phyloP scores from a whole-genome alignment of 2,329 filamentous ascomycete genomes.

The Pseudogymnoascus sp. region DNA sequence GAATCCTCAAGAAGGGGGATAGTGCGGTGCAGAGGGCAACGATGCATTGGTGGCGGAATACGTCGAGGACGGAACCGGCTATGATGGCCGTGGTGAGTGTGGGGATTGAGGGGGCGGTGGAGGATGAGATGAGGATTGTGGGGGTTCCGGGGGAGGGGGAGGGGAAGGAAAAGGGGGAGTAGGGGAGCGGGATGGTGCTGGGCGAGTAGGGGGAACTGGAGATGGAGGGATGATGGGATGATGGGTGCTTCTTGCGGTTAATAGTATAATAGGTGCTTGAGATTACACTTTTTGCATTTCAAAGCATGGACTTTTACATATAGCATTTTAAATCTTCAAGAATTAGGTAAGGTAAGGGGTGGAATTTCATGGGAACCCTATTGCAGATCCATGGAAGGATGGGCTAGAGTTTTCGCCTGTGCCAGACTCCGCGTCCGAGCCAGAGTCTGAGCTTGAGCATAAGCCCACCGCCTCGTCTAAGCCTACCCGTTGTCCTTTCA shows the following conservation, averaged over 20 bases:
- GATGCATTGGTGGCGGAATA: conserved; percentile 38
- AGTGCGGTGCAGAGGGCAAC: conserved; percentile 35
- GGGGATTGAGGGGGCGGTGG: neutral
- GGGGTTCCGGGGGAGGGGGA: neutral
- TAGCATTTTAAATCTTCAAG: neutral
- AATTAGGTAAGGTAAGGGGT: neutral
- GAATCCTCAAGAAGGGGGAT: conserved; percentile 31
- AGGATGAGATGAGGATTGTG: neutral
- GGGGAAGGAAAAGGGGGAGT: neutral
- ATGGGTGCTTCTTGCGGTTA: neutral
- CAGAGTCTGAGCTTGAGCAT: too few species aligned
- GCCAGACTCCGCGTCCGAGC: too few species aligned
- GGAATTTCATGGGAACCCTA: neutral
- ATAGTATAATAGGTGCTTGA: neutral
- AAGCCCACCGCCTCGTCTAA: too few species aligned
- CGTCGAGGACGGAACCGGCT: conserved; percentile 21
- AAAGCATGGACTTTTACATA: neutral
- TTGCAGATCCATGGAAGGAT: too few species aligned
- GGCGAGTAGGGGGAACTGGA: too few species aligned
- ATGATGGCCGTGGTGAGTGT: conserved; percentile 12
- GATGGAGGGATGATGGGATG: too few species aligned
- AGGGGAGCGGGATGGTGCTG: too few species aligned
- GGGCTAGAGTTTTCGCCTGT: too few species aligned
- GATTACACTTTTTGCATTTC: neutral
- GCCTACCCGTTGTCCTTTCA: too few species aligned